These are phyloP conservation scores for Dioscorea dumetorum DNA, from an alignment of 106 monocot species.

Conservation along the genomic window DNA sequence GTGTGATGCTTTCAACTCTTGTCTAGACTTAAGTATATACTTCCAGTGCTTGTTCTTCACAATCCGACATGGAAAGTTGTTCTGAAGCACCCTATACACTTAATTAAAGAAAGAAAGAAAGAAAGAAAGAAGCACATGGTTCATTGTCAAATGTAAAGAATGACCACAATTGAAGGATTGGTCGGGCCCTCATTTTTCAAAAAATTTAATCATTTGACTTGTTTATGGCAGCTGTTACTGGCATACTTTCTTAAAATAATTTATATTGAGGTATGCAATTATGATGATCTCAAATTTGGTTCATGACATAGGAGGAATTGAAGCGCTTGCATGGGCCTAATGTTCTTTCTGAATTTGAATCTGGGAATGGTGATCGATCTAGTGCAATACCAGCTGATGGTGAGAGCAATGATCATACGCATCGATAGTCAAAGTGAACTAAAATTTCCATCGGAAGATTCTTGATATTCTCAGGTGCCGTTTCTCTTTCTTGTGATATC, in stretches of 20 bases:
- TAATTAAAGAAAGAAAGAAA: too few species aligned
- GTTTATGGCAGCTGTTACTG: neutral
- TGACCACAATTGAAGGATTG: too few species aligned
- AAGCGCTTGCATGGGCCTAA: constrained; percentile 10
- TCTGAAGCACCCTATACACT: neutral
- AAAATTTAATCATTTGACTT: too few species aligned
- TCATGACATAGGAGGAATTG: constrained; percentile 21
- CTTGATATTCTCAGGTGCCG: too few species aligned
- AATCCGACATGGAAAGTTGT: neutral
- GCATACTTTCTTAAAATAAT: neutral
- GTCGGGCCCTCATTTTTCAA: too few species aligned
- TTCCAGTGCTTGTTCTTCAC: neutral
- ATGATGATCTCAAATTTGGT: neutral
- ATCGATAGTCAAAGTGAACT: too few species aligned
- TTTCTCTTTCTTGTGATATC: too few species aligned
- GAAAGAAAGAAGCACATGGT: too few species aligned
- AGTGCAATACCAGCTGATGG: too few species aligned
- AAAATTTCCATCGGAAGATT: too few species aligned
- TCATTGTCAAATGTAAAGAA: too few species aligned
- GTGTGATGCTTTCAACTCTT: neutral
- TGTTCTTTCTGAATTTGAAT: constrained; percentile 14
- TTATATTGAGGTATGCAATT: neutral
- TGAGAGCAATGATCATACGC: too few species aligned
- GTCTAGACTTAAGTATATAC: neutral
- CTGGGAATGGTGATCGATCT: constrained; percentile 3